phyloP scores from a whole-genome alignment of 2,329 filamentous ascomycete species.

The Monascus ruber region DNA sequence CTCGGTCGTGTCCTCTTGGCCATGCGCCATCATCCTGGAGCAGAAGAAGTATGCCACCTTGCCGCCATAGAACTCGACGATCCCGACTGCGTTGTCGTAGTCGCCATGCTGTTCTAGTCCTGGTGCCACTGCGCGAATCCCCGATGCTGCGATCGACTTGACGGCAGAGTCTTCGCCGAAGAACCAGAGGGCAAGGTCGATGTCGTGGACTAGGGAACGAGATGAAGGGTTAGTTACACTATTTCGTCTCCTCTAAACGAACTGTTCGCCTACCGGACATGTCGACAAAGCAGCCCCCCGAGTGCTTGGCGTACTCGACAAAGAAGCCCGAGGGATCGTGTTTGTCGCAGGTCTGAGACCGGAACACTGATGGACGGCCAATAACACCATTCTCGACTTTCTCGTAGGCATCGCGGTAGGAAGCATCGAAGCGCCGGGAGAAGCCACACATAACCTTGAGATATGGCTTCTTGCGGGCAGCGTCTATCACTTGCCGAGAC shows the following conservation, averaged over 20 bases:
- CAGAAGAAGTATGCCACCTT: conserved; percentile 55
- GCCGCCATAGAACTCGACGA: conserved; percentile 55
- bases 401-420: conserved; percentile 49
- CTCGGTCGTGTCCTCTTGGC: conserved; percentile 57
- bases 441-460: conserved; percentile 58
- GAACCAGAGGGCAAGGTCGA: conserved; percentile 55
- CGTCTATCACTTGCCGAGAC: conserved; percentile 50
- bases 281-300: conserved; percentile 60
- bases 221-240: no score
- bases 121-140: conserved; percentile 49
- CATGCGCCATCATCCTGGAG: conserved; percentile 55
- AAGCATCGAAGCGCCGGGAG: conserved; percentile 55
- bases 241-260: no score
- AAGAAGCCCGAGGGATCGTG: conserved; percentile 56
- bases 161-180: conserved; percentile 44
- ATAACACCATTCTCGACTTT: conserved; percentile 45
- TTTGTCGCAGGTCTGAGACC: conserved; percentile 57
- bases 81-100: conserved; percentile 51
- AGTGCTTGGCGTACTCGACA: conserved; percentile 54
- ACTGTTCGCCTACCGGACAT: conserved; percentile 35
- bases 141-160: conserved; percentile 46
- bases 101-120: conserved; percentile 48
- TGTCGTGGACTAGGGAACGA: conserved; percentile 45
- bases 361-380: conserved; percentile 49
- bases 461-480: conserved; percentile 43